Conservation (phyloP, 2,329 filamentous ascomycete genomes). For the Lasiodiplodia gonubiensis region DNA sequence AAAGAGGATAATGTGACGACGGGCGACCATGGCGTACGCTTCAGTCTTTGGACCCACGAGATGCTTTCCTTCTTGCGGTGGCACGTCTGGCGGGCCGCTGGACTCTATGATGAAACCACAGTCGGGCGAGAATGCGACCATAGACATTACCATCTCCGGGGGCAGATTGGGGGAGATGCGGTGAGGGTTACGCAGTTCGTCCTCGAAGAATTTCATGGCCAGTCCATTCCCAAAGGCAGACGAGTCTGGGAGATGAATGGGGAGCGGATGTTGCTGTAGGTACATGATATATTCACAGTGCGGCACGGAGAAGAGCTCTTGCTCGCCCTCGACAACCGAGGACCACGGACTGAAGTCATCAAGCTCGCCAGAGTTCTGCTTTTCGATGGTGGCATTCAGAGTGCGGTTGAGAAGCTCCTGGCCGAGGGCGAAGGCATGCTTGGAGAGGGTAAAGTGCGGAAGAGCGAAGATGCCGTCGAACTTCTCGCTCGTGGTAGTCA, state of each 20-base stretch:
- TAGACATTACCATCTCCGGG: conserved; percentile 63
- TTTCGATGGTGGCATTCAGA: conserved; percentile 69
- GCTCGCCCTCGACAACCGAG: conserved; percentile 64
- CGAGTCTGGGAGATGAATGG: conserved; percentile 27
- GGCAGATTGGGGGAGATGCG: conserved; percentile 60
- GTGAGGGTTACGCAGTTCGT: conserved; percentile 64
- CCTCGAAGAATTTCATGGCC: conserved; percentile 59
- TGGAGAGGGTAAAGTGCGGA: conserved; percentile 76
- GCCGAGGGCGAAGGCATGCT: conserved; percentile 55
- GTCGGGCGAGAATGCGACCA: conserved; percentile 68
- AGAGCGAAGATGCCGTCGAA: conserved; percentile 87
- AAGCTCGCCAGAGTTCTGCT: conserved; percentile 66
- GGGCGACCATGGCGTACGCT: conserved; percentile 57
- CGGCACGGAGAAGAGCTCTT: conserved; percentile 68
- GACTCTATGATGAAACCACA: conserved; percentile 70
- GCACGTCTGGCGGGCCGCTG: conserved; percentile 62
- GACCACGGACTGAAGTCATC: conserved; percentile 72
- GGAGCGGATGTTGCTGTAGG: conserved; percentile 71
- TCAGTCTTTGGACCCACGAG: conserved; percentile 64
- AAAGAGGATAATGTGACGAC: conserved; percentile 60
- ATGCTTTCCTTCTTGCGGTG: conserved; percentile 58
- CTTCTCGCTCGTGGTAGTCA: conserved; percentile 92
- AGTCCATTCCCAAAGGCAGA: conserved; percentile 27
- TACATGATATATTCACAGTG: conserved; percentile 92
- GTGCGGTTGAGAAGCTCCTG: conserved; percentile 72